These are phyloP conservation scores for Sphaerulina vaccinii DNA, from an alignment of 2,329 filamentous ascomycete genomes.

Conservation along the genomic window DNA sequence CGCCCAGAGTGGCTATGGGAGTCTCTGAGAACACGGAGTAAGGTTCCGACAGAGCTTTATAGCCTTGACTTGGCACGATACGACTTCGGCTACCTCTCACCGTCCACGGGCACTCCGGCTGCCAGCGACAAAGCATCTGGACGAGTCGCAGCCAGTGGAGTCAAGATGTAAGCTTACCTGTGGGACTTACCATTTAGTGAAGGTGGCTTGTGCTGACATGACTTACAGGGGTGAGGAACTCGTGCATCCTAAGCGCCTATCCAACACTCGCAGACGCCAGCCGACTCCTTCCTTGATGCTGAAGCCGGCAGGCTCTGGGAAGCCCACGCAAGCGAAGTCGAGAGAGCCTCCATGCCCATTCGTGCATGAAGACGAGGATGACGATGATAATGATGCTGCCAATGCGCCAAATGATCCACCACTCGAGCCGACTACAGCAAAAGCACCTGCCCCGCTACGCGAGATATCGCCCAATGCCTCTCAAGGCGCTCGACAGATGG, in stretches of 20 bases:
- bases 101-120: slow-evolving; percentile 21
- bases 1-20: slow-evolving; percentile 80
- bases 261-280: slow-evolving; percentile 33
- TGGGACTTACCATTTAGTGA: slow-evolving; percentile 1
- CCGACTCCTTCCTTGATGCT: slow-evolving; percentile 33
- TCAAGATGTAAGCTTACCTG: slow-evolving; percentile 17
- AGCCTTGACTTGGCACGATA: slow-evolving; percentile 24
- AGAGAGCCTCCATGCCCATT: slow-evolving; percentile 24
- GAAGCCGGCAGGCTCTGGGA: slow-evolving; percentile 15
- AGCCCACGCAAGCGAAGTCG: not conserved
- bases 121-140: slow-evolving; percentile 6
- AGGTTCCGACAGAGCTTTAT: slow-evolving; percentile 48
- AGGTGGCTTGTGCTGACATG: slow-evolving; percentile 16
- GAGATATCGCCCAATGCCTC: slow-evolving; percentile 34
- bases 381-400: slow-evolving; percentile 22
- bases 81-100: slow-evolving; percentile 21
- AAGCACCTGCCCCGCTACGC: slow-evolving; percentile 21
- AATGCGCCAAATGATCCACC: slow-evolving; percentile 3
- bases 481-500: slow-evolving; percentile 5
- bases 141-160: slow-evolving; percentile 9
- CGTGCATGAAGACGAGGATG: slow-evolving; percentile 34
- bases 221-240: slow-evolving; percentile 18
- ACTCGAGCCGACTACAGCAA: not conserved
- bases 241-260: slow-evolving; percentile 31
- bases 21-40: slow-evolving; percentile 60